phyloP scores from a whole-genome alignment of 129 eudicot genomes.

The Heracleum sosnowskyi region DNA sequence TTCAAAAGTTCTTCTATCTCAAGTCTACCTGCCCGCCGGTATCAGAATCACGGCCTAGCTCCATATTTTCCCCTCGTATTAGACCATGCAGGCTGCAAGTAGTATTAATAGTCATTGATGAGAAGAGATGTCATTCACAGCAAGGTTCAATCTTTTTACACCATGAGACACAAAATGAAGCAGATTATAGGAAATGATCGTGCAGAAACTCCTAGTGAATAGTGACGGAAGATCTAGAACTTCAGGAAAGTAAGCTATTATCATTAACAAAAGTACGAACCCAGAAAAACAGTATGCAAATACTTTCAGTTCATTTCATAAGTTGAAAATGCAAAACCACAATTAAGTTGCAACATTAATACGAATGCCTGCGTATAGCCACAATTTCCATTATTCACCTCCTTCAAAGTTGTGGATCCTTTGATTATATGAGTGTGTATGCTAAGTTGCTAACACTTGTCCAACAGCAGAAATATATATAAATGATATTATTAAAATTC shows the following conservation, averaged over 20 bases:
- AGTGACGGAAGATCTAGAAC: not conserved
- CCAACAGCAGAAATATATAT: not conserved
- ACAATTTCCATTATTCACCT: not conserved
- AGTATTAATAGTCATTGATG: constrained; percentile 10
- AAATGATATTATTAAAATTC: not conserved
- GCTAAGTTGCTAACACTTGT: not conserved
- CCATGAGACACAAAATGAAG: constrained; percentile 1
- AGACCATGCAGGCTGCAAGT: constrained; percentile 85
- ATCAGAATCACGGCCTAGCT: constrained; percentile 99
- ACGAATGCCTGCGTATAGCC: not conserved
- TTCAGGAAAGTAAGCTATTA: not conserved
- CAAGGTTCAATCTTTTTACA: not conserved
- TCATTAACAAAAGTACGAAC: not conserved
- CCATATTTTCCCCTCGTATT: constrained; percentile 99
- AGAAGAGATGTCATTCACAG: constrained; percentile 13
- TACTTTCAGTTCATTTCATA: not conserved
- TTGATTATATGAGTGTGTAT: not conserved
- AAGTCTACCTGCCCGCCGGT: constrained; percentile 91
- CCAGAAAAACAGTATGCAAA: not conserved
- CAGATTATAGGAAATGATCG: not conserved
- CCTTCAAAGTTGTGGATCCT: not conserved
- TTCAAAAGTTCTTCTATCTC: not conserved
- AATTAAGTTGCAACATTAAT: not conserved
- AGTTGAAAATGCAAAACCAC: not conserved
- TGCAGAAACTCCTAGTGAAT: not conserved